Evolutionary conservation across 2,329 filamentous ascomycete genomes (phyloP), one percentile per base, ranked within the genome.

Genomic region (Cryphonectria radicalis): DNA sequence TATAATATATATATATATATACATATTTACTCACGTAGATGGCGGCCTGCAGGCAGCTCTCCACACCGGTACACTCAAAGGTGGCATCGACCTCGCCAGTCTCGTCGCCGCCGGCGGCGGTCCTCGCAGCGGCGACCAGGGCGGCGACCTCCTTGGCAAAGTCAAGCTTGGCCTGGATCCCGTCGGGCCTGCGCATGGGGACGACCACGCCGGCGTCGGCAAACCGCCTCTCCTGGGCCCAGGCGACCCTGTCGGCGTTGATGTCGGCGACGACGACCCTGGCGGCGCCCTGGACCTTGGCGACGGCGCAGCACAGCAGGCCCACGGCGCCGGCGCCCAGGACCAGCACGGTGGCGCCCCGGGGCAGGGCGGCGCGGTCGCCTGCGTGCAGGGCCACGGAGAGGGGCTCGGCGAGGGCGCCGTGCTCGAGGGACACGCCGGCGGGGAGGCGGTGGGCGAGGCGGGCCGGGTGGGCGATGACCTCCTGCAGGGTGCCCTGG

Each of bases 1-100:
- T 3, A 32, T 4, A 0, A 62, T 35, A 35, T 11, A 62, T 19
- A 62, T 32, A 32, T 32, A 32, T 32, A 32, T 17, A 35, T 32
- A n/a, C 4, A 62, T 35, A 17, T 17, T 13, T 22, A 80, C 83
- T 79, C 74, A 87, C 86, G 76, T 92, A 95, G 69, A 95, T 93
- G 5, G 90, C 87, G 7, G 89, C 89, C 79, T 95, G 92, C 76
- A 94, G 84, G 76, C 92, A 95, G 0, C 89, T 88, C 77, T 93
- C 92, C 32, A 94, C 92, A 11, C 93, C 93, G 0, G 93, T 95
- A 78, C 92, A 94, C 81, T 95, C 92, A 77, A 92, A 94, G 2
- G 92, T 91, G 1, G 88, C 88, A 66, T 89, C 87, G 0, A 92
- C 87, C 77, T 93, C 90, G 0, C 83, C 88, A 72, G 92, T 85